These are phyloP conservation scores for Boletus bicolor DNA, from an alignment of 768 basidiomycete genomes.

Conservation along the genomic window DNA sequence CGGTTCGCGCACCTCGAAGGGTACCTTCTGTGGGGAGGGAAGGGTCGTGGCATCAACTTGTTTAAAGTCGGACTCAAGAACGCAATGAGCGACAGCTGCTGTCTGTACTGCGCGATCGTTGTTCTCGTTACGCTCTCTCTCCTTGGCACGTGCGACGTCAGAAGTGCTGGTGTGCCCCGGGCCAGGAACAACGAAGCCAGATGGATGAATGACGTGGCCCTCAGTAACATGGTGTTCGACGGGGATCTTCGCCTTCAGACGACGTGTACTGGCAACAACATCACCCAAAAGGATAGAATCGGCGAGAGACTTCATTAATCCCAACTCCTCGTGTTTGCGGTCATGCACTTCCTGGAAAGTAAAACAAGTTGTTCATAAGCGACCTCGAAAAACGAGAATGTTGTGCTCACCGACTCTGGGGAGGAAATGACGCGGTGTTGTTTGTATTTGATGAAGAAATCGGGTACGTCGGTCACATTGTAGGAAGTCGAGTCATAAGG, in stretches of 20 bases:
- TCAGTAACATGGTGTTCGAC: conserved; percentile 21
- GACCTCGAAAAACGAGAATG: background rate
- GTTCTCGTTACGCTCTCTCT: conserved; percentile 19
- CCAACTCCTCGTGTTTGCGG: conserved; percentile 7
- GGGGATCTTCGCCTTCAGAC: conserved; percentile 26
- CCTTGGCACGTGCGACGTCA: conserved; percentile 24
- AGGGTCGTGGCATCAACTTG: conserved; percentile 25
- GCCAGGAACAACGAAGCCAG: conserved; percentile 31
- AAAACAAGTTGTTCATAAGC: background rate
- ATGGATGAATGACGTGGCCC: conserved; percentile 25
- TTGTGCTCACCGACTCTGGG: conserved; percentile 6
- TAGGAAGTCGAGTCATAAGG: conserved; percentile 27
- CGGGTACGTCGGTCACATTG: conserved; percentile 23
- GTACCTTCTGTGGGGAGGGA: conserved; percentile 36
- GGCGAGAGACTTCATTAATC: conserved; percentile 24
- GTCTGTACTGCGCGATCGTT: conserved; percentile 28
- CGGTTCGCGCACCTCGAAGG: conserved; percentile 37
- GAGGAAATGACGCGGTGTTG: conserved; percentile 9
- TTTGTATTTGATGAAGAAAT: conserved; percentile 30
- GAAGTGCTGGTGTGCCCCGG: conserved; percentile 27
- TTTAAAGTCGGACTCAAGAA: conserved; percentile 31
- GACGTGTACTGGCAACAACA: conserved; percentile 28
- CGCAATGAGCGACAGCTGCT: conserved; percentile 29
- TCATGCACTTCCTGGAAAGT: background rate
- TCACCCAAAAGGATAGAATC: conserved; percentile 23